Evolutionary conservation across 192 early-diverging fungal genomes (phyloP), one percentile per base, ranked within the genome.

Genomic region (Backusella parvicylindrica): DNA sequence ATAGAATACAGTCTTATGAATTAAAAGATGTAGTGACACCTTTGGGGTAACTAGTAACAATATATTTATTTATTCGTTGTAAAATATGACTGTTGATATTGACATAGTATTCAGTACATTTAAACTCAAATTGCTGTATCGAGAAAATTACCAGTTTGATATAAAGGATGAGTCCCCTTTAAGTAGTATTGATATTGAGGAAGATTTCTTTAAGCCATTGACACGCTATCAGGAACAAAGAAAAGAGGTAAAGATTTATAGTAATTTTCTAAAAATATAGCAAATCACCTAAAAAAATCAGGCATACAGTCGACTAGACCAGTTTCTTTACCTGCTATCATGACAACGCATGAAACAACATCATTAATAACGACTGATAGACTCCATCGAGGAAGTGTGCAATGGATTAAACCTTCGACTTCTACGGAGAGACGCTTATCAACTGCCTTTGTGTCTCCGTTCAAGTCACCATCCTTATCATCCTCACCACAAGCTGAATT

Each of bases 61-160:
- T 23, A 16, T 30, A 23, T 13, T 35, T 23, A 30, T 9, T 36
- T 15, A 15, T 47, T 30, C 28, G 38, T 23, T 41, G 21, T 53
- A 28, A 63, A 18, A 33, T 56, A 40, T 35, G 35, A 30, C 33
- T 28, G 28, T 70, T 70, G 38, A 70, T 70, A 47, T 70, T 70
- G 68, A 47, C 41, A 70, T 70, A 70, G 68, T 56, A 49, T 77
- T 16, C 43, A 93, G 92, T 13, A 85, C 85, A 0, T 89, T 95
- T 71, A 86, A 83, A 35, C 73, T 95, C 7, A 88, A 91, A 64
- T 88, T 90, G 16, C 84, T 83, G 9, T 95, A 92, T 75, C 89
- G 94, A 28, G 81, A 82, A 63, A 89, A 92, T 26, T 92, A 90
- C 76, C 91, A 95, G 36, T 94, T 95, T 77, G 87, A 91, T 71